Base-by-base conservation (phyloP, 306 rosid genomes). In the Cyamopsis tetragonoloba region DNA sequence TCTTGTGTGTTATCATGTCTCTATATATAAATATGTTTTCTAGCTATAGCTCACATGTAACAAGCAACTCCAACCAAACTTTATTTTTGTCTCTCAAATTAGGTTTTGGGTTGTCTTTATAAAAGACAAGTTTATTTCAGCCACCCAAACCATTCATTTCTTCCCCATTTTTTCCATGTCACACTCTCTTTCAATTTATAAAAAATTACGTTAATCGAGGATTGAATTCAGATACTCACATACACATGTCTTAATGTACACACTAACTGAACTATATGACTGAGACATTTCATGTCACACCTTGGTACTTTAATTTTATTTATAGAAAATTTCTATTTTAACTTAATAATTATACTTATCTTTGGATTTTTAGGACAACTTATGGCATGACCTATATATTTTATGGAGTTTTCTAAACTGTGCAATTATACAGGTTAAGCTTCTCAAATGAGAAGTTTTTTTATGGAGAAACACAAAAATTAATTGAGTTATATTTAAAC, bases 11-110 rank as follows among this genome's bases (percentile, higher is more conserved):
- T n/a, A n/a, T 15, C 66, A 17, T 64, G 60, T 73, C 78, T 20
- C 26, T 61, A 5, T 73, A 26, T 37, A 34, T 61, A 5, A 67
- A 26, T 37, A 34, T 47, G 77, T 74, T 79, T 53, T 43, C 49
- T 76, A 44, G 35, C 15, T 43, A 42, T 76, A 44, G 35, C 15
- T 60, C 82, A 76, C 82, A 81, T 77, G 79, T 67, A 67, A 62
- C 30, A 76, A 76, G 49, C 73, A 67, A 77, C 70, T 68, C 55
- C 77, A 73, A 81, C 77, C 82, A 77, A 72, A 81, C 75, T 78
- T 77, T n/a, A n/a, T n/a, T n/a, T n/a, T n/a, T 67, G 70, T 62
- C 70, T 48, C 60, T 44, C 34, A 14, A 46, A 72, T 76, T 72
- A 81, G 73, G 79, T 77, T 68, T 80, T 49, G 53, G 65, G 76